Evolutionary conservation across 2,329 filamentous ascomycete genomes (phyloP), one percentile per base, ranked within the genome.

Genomic region (Cryphonectria nitschkei): DNA sequence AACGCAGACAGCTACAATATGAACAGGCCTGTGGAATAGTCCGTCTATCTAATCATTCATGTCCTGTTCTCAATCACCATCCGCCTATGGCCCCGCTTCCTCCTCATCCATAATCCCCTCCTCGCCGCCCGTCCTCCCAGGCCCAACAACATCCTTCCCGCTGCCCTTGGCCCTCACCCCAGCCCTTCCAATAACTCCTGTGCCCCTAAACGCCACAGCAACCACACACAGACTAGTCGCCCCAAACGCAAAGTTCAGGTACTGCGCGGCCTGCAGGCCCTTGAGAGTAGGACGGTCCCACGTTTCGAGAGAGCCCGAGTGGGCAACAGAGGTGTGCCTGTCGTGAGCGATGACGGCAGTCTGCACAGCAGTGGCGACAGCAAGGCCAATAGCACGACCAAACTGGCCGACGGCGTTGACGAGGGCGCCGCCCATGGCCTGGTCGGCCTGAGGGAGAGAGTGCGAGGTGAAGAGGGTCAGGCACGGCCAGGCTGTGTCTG

Each of bases 321-420:
- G 68, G 71, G 85, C 77, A 0, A 88, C 81, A 0, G 77, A 64
- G 0, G 85, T 81, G 3, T 81, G 81, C 39, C 85, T 81, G 34
- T 82, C 80, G 3, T 81, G 77, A 0, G 87, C 87, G 80, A 89
- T 87, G 32, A 91, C 85, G 0, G 88, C 85, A 0, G 88, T 89
- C 77, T 93, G 90, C 1, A 92, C 81, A 0, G 89, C 89, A 0
- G 90, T 92, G 2, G 85, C 87, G 43, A 93, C 82, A 0, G 90
- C 90, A 0, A 93, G 81, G 1, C 89, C 87, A n/a, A 93, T 85
- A 0, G 90, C 86, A 8, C 90, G 83, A 0, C 90, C 90, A 43
- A 92, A 82, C 75, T 92, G 89, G 0, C 88, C 88, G 16, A 90
- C 86, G 0, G 90, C 86, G 71, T 92, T 92, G 76, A 93, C 88